Evolutionary conservation across 108 stramenopile species (phyloP).

Genomic region (Skeletonema tropicum): DNA sequence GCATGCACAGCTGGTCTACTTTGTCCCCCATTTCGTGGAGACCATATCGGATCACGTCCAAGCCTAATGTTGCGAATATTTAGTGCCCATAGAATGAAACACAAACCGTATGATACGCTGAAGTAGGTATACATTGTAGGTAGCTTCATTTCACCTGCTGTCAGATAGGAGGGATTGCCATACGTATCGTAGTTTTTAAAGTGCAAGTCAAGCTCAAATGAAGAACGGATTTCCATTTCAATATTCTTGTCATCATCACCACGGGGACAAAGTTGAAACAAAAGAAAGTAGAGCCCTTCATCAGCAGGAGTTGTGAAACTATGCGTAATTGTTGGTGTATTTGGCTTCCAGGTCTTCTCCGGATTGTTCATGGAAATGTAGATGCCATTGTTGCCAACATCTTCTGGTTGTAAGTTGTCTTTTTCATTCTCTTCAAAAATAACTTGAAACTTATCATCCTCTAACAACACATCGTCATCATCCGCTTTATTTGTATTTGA

Average conservation of each 20-base stretch:
- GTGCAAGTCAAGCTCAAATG: constrained; percentile 87
- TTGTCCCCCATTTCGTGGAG: constrained; percentile 18
- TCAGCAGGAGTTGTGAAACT: constrained; percentile 50
- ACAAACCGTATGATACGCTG: constrained; percentile 69
- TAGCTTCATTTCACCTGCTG: constrained; percentile 90
- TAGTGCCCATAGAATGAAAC: constrained; percentile 69
- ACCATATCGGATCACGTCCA: constrained; percentile 53
- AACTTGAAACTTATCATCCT: constrained; percentile 45
- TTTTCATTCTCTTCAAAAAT: constrained; percentile 40
- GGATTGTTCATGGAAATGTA: constrained; percentile 69
- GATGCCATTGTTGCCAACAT: constrained; percentile 54
- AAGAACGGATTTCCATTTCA: constrained; percentile 55
- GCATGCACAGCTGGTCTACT: constrained; percentile 69
- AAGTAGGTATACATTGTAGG: constrained; percentile 88
- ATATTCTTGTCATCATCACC: constrained; percentile 13
- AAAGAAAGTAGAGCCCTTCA: constrained; percentile 90
- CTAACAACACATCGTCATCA: constrained; percentile 50
- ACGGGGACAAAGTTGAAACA: constrained; percentile 84
- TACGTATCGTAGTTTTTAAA: constrained; percentile 86
- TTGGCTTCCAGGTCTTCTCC: constrained; percentile 54
- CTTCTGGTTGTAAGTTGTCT: constrained; percentile 25
- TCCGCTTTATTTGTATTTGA: constrained; percentile 43
- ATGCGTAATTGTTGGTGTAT: constrained; percentile 62
- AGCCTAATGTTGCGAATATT: constrained; percentile 66
- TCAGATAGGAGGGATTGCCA: constrained; percentile 78